These are phyloP conservation scores for Penicillium cinerascens DNA, from an alignment of 495 filamentous ascomycete species.

Conservation along the genomic window DNA sequence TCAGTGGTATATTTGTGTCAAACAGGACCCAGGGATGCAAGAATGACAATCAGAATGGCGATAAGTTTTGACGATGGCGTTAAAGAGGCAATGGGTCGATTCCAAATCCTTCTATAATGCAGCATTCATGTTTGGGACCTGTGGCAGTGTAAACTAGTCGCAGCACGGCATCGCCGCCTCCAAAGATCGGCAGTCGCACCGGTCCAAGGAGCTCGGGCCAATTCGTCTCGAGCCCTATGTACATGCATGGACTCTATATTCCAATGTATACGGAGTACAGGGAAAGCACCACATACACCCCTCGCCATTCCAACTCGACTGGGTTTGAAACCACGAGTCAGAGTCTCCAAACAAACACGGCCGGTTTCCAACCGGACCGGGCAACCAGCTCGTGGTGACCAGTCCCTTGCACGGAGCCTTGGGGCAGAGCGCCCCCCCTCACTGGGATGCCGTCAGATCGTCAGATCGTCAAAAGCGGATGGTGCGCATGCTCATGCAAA, in stretches of 20 bases:
- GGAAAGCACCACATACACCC: neutral
- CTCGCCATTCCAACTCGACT: conserved; percentile 1
- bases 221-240: neutral
- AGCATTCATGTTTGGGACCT: neutral
- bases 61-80: neutral
- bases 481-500: conserved; percentile 9
- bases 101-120: neutral
- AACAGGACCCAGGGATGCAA: neutral
- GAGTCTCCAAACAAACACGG: conserved; percentile 10
- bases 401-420: conserved; percentile 19
- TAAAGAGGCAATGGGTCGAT: neutral
- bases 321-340: conserved; percentile 12
- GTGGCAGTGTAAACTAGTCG: neutral
- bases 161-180: neutral
- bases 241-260: neutral
- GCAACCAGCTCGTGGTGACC: conserved; percentile 9
- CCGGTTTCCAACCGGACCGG: conserved; percentile 12
- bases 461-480: conserved; percentile 1
- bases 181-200: too few relatives aligned
- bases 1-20: neutral
- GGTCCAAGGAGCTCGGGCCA: neutral
- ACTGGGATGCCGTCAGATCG: conserved; percentile 1
- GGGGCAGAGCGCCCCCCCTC: conserved; percentile 14
- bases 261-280: neutral
- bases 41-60: neutral